Conservation (phyloP, 192 early-diverging fungal genomes). For the Oehlia diaphana region DNA sequence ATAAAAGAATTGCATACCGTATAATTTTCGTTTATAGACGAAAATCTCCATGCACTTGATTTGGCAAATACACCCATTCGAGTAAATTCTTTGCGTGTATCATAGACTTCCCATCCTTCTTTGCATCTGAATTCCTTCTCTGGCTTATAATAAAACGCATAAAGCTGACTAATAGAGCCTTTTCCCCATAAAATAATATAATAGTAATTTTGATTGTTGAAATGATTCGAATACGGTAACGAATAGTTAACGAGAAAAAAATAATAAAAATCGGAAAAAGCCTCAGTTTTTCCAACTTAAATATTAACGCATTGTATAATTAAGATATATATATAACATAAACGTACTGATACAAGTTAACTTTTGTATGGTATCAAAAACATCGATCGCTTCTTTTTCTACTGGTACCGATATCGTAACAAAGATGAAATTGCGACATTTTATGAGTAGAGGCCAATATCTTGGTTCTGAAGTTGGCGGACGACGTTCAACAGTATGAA, state of each 20-base stretch:
- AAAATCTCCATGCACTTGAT: slow-evolving; percentile 77
- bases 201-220: neutral
- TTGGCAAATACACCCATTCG: slow-evolving; percentile 78
- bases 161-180: slow-evolving; percentile 73
- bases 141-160: slow-evolving; percentile 69
- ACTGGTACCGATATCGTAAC: slow-evolving; percentile 66
- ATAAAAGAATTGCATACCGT: slow-evolving; percentile 42
- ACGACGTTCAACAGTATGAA: slow-evolving; percentile 79
- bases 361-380: slow-evolving; percentile 77
- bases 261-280: neutral
- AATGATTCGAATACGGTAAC: neutral
- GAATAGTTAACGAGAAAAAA: neutral
- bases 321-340: neutral
- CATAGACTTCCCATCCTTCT: slow-evolving; percentile 75
- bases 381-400: slow-evolving; percentile 70
- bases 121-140: slow-evolving; percentile 37
- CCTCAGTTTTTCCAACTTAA: neutral
- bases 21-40: slow-evolving; percentile 73
- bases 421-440: slow-evolving; percentile 82
- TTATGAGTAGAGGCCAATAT: slow-evolving; percentile 57
- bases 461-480: slow-evolving; percentile 45
- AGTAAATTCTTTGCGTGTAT: slow-evolving; percentile 74
- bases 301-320: neutral
- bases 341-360: slow-evolving; percentile 75
- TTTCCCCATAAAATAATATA: slow-evolving; percentile 10